Conservation (phyloP, 331 rosid species). For the Pyrus hybrid region DNA sequence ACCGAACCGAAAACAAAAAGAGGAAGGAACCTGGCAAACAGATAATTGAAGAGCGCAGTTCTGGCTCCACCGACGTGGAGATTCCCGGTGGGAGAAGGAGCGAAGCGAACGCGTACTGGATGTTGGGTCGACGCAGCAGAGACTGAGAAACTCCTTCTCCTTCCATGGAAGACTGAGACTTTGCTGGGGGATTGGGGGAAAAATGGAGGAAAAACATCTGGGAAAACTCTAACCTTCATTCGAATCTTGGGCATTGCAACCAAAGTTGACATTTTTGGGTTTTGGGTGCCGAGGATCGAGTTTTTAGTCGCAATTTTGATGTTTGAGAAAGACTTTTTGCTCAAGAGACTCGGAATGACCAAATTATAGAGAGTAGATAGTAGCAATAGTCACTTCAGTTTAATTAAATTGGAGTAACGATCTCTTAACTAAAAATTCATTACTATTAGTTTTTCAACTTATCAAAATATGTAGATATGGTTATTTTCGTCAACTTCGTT, state of each 20-base stretch:
- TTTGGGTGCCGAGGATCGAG: no score
- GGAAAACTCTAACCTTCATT: slow-evolving; percentile 35
- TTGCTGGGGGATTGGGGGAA: slow-evolving; percentile 29
- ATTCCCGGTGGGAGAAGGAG: slow-evolving; percentile 95
- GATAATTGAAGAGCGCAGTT: slow-evolving; percentile 86
- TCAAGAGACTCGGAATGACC: no score
- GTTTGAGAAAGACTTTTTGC: no score
- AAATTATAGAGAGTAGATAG: no score
- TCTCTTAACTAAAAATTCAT: no score
- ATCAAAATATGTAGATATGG: no score
- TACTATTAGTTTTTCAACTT: fast-evolving
- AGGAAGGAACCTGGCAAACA: slow-evolving; percentile 64
- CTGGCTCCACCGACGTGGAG: slow-evolving; percentile 99
- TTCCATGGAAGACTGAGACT: slow-evolving; percentile 21
- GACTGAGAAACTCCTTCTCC: slow-evolving; percentile 45
- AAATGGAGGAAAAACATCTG: slow-evolving; percentile 28
- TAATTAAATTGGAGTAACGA: no score
- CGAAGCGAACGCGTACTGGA: slow-evolving; percentile 83
- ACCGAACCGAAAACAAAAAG: background rate
- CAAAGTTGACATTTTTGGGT: slow-evolving; percentile 33
- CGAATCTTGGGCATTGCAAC: slow-evolving; percentile 53
- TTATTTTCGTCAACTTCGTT: no score
- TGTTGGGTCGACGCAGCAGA: slow-evolving; percentile 25
- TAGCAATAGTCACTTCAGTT: no score
- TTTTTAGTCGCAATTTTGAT: background rate